Evolutionary conservation across 2,329 filamentous ascomycete genomes (phyloP).

Genomic region (Mollisia scopiformis): DNA sequence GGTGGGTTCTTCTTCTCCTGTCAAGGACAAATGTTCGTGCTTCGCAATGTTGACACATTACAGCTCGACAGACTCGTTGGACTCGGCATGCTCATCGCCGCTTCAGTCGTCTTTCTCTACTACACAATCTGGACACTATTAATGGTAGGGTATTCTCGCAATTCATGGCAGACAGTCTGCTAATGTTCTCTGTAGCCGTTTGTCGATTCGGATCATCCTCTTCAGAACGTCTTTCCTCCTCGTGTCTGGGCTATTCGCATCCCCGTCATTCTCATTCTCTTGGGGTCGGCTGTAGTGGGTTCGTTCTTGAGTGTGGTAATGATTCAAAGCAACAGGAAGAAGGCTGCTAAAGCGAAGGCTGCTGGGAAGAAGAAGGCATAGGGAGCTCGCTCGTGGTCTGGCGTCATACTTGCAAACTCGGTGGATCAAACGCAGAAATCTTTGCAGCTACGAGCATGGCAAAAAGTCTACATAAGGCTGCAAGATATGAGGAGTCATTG

Average conservation of each 20-base stretch:
- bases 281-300: slow-evolving; percentile 91
- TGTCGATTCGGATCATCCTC: slow-evolving; percentile 90
- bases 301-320: slow-evolving; percentile 96
- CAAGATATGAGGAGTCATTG: not conserved
- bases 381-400: no score
- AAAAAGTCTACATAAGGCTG: not conserved
- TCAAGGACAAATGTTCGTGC: not conserved
- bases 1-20: slow-evolving; percentile 24
- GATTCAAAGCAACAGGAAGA: slow-evolving; percentile 98
- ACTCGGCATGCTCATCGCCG: slow-evolving; percentile 75
- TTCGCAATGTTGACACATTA: slow-evolving; percentile 19
- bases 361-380: slow-evolving; percentile 85
- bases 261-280: slow-evolving; percentile 91
- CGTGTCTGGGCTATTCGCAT: slow-evolving; percentile 99
- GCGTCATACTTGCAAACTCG: no score
- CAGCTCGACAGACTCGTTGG: slow-evolving; percentile 90
- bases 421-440: no score
- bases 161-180: not conserved
- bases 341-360: slow-evolving; percentile 89
- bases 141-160: slow-evolving; percentile 66
- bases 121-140: slow-evolving; percentile 97
- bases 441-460: not conserved
- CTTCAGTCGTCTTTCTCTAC: slow-evolving; percentile 79
- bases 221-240: slow-evolving; percentile 93
- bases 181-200: slow-evolving; percentile 71